Evolutionary conservation across 2,329 filamentous ascomycete species (phyloP).

Genomic region (Plenodomus tracheiphilus): DNA sequence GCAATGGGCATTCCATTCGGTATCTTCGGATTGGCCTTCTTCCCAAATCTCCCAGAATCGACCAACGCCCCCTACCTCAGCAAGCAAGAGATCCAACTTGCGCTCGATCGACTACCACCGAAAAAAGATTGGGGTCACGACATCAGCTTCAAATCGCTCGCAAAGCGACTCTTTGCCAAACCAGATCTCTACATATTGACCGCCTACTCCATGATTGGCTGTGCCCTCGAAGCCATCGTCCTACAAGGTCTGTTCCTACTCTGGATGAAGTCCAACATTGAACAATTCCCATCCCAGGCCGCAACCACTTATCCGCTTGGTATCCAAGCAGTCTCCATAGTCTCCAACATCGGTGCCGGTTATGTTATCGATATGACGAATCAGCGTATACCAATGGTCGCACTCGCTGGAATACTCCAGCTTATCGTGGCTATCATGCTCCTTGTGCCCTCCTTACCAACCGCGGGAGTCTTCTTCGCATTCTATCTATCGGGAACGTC

Average conservation of each 20-base stretch:
- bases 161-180: constrained; percentile 24
- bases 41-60: constrained; percentile 33
- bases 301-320: constrained; percentile 63
- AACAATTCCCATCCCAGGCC: constrained; percentile 47
- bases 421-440: constrained; percentile 39
- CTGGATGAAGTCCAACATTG: constrained; percentile 27
- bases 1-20: constrained; percentile 36
- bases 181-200: constrained; percentile 46
- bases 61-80: constrained; percentile 26
- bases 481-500: constrained; percentile 46
- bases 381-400: constrained; percentile 40
- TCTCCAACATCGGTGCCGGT: constrained; percentile 49
- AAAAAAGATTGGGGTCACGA: constrained; percentile 30
- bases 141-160: constrained; percentile 26
- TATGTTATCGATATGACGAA: constrained; percentile 46
- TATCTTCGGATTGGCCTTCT: constrained; percentile 32
- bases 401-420: constrained; percentile 40
- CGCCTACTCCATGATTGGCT: constrained; percentile 43
- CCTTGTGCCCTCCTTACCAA: constrained; percentile 37
- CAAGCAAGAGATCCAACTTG: constrained; percentile 29
- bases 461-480: constrained; percentile 42
- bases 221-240: constrained; percentile 42
- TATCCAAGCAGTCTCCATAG: constrained; percentile 60
- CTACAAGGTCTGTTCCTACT: constrained; percentile 30
- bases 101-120: constrained; percentile 28